phyloP scores from a whole-genome alignment of 176 grass and related monocot species.

The Ensete ventricosum region DNA sequence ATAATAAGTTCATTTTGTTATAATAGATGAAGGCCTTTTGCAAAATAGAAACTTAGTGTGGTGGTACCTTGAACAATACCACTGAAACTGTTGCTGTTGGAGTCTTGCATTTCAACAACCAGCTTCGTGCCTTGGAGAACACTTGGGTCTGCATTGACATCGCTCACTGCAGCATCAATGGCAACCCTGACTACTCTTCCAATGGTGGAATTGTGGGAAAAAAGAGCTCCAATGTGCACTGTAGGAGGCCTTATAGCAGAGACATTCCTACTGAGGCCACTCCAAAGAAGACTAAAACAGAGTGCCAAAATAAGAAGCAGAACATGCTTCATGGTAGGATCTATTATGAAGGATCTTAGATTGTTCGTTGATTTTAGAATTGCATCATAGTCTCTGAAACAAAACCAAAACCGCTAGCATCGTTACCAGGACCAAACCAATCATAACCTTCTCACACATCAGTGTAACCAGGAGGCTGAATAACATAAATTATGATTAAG shows the following conservation, averaged over 20 bases:
- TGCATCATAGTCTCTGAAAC: too few species aligned
- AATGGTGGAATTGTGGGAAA: constrained; percentile 6
- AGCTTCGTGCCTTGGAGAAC: constrained; percentile 9
- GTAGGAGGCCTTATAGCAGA: constrained; percentile 1
- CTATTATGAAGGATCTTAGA: neutral
- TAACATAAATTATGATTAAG: too few species aligned
- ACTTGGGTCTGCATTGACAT: constrained; percentile 11
- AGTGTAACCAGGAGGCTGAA: too few species aligned
- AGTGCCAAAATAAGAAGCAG: neutral
- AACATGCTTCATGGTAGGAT: constrained; percentile 1
- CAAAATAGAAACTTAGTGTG: too few species aligned
- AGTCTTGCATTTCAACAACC: constrained; percentile 1
- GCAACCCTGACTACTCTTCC: constrained; percentile 14
- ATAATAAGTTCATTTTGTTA: neutral
- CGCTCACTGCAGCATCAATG: constrained; percentile 12
- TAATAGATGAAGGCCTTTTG: neutral
- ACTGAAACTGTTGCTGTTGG: neutral
- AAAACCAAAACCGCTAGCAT: too few species aligned
- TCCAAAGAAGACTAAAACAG: neutral
- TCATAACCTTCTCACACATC: too few species aligned
- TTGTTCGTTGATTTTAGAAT: neutral
- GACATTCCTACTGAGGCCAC: neutral
- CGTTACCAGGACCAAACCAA: too few species aligned
- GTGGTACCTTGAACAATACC: constrained; percentile 1
- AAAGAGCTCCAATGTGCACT: constrained; percentile 9